These are phyloP conservation scores for Trichoderma atrobrunneum DNA, from an alignment of 2,329 filamentous ascomycete genomes.

Conservation along the genomic window DNA sequence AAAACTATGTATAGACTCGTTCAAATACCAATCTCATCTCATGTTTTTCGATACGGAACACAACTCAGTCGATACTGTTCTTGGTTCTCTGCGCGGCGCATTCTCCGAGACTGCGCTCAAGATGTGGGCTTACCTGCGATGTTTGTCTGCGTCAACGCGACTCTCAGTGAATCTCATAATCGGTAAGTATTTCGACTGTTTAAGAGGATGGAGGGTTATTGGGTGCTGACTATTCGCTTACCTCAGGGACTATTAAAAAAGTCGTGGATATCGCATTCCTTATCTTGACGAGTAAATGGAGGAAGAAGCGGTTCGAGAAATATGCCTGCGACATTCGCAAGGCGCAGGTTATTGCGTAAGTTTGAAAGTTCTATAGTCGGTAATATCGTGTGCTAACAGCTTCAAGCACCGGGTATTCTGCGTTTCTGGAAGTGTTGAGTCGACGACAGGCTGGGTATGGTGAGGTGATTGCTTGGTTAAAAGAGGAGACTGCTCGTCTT, in stretches of 20 bases:
- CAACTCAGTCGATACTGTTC: conserved; percentile 67
- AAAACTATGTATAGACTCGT: conserved; percentile 53
- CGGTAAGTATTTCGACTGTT: conserved; percentile 45
- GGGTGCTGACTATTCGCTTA: not conserved
- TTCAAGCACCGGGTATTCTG: conserved; percentile 62
- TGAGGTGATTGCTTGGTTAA: conserved; percentile 67
- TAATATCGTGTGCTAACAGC: conserved; percentile 17
- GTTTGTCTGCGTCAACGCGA: conserved; percentile 55
- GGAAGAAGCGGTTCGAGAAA: conserved; percentile 43
- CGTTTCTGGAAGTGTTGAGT: conserved; percentile 66
- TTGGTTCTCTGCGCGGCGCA: conserved; percentile 70
- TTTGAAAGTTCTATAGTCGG: conserved; percentile 22
- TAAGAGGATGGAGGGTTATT: not conserved
- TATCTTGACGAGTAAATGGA: conserved; percentile 57
- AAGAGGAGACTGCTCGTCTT: conserved; percentile 43
- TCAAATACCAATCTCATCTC: conserved; percentile 80
- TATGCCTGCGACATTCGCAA: conserved; percentile 61
- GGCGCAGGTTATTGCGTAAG: conserved; percentile 61
- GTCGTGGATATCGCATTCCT: conserved; percentile 62
- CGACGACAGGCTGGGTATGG: conserved; percentile 69
- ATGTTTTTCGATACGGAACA: conserved; percentile 81
- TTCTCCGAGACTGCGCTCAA: conserved; percentile 79
- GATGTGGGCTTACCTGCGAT: conserved; percentile 60
- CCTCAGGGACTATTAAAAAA: conserved; percentile 60
- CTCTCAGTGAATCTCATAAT: conserved; percentile 60